A percentile compares a stretch with the other conserved stretches of the same genome.
Evolutionary conservation across 2,329 filamentous ascomycete species (phyloP).

Genomic region (Monosporascus sp.): DNA sequence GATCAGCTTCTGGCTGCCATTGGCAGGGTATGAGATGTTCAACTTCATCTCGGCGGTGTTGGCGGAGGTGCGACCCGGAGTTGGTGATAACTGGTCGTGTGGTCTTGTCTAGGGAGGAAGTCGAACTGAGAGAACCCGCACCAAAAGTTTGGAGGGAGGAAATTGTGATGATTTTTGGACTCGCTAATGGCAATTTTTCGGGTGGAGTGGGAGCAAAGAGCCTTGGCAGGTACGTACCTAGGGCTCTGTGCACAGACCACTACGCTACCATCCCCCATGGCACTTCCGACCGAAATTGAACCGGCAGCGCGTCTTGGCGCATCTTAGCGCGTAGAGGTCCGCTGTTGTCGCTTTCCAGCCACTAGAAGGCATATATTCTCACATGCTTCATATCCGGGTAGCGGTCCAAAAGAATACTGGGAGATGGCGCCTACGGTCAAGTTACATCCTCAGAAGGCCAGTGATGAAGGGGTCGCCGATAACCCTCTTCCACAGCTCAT

Average conservation of each 20-base stretch:
- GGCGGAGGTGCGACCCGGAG: constrained; percentile 24
- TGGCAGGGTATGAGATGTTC: constrained; percentile 85
- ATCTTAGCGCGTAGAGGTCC: not conserved
- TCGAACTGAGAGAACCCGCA: constrained; percentile 18
- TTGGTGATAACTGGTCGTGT: constrained; percentile 13
- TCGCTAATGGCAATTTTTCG: constrained; percentile 27
- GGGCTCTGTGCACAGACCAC: constrained; percentile 22
- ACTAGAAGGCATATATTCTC: not conserved
- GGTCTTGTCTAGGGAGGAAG: constrained; percentile 23
- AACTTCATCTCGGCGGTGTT: constrained; percentile 63
- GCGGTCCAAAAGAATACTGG: not conserved
- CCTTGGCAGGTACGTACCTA: constrained; percentile 15
- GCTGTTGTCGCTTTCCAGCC: not conserved
- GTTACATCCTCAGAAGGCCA: constrained; percentile 33
- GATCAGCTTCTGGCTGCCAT: constrained; percentile 99
- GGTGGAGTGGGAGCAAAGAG: constrained; percentile 15
- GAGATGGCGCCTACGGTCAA: constrained; percentile 29
- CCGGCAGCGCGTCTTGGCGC: too few relatives aligned
- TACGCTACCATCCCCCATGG: not conserved
- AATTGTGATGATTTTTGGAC: constrained; percentile 19
- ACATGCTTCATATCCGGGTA: not conserved
- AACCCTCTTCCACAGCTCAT: constrained; percentile 73
- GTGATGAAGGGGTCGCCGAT: constrained; percentile 10
- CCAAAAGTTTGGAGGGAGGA: constrained; percentile 15
- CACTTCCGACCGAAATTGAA: too few relatives aligned